Evolutionary conservation across 495 filamentous ascomycete species (phyloP).

Genomic region (Friedmanniomyces simplex): DNA sequence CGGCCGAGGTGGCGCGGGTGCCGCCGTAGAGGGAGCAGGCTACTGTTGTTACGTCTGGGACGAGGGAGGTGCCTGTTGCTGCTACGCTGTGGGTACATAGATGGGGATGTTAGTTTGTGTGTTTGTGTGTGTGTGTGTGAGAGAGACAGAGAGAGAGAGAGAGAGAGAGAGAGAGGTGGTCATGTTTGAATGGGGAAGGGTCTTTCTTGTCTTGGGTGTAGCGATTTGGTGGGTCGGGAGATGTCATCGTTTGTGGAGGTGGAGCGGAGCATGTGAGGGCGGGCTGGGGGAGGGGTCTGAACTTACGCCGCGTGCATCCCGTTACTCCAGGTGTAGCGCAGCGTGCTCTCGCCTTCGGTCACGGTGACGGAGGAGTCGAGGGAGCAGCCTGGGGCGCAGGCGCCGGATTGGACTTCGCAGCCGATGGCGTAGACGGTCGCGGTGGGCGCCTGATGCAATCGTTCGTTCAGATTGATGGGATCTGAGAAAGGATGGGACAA

Average conservation of each 20-base stretch:
- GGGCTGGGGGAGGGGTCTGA: background rate
- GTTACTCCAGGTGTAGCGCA: slow-evolving; percentile 8
- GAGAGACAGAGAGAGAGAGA: too few species aligned
- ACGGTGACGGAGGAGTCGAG: slow-evolving; percentile 11
- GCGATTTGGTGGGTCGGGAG: too few species aligned
- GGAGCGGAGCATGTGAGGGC: background rate
- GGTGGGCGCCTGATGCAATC: slow-evolving; percentile 2
- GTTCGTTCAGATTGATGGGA: background rate
- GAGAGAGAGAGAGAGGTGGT: too few species aligned
- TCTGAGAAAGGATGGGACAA: too few species aligned
- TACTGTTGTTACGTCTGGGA: slow-evolving; percentile 1
- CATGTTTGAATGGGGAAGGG: too few species aligned
- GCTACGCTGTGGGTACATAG: background rate
- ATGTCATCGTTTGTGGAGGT: too few species aligned
- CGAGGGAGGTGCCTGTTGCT: background rate
- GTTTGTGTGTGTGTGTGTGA: background rate
- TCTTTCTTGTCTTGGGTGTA: too few species aligned
- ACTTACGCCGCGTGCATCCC: slow-evolving; percentile 1
- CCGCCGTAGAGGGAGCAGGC: slow-evolving; percentile 6
- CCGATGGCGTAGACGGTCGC: slow-evolving; percentile 13
- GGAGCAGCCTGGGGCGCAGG: slow-evolving; percentile 4
- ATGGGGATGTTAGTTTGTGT: background rate
- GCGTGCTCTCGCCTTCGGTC: slow-evolving; percentile 14
- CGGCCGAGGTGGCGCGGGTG: slow-evolving; percentile 1
- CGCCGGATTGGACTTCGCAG: background rate